Conservation (phyloP, 352 stramenopile genomes). For the Globisporangium cederbergense region DNA sequence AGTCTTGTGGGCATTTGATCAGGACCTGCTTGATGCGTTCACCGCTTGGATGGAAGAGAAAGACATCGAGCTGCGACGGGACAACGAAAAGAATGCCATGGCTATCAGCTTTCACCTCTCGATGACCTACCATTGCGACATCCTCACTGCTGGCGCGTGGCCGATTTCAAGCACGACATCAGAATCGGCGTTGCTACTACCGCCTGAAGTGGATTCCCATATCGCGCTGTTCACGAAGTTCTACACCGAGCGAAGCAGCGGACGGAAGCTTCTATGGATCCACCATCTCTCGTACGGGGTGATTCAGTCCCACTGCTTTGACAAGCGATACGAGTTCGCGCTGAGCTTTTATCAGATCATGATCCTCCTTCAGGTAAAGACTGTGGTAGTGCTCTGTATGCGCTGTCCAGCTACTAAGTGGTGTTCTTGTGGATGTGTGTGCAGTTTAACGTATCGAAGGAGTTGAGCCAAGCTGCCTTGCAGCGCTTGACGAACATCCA, state of each 20-base stretch:
- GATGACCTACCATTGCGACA: conserved; percentile 68
- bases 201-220: conserved; percentile 49
- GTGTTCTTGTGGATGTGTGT: neutral
- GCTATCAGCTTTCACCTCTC: conserved; percentile 59
- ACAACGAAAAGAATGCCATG: conserved; percentile 28
- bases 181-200: conserved; percentile 55
- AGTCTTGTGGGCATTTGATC: neutral
- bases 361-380: conserved; percentile 60
- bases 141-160: conserved; percentile 82
- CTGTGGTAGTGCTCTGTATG: neutral
- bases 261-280: conserved; percentile 76
- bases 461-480: conserved; percentile 36
- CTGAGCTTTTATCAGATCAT: conserved; percentile 86
- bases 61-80: conserved; percentile 38
- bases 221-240: conserved; percentile 80
- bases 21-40: conserved; percentile 71
- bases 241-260: conserved; percentile 72
- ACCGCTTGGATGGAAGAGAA: conserved; percentile 70
- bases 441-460: conserved; percentile 64
- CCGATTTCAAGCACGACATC: conserved; percentile 65
- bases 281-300: conserved; percentile 76
- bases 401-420: neutral
- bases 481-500: conserved; percentile 55
- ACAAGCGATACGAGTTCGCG: conserved; percentile 76
- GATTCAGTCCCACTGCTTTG: conserved; percentile 63